Base-by-base conservation (phyloP, 257 asterid genomes). In the Vinca minor region DNA sequence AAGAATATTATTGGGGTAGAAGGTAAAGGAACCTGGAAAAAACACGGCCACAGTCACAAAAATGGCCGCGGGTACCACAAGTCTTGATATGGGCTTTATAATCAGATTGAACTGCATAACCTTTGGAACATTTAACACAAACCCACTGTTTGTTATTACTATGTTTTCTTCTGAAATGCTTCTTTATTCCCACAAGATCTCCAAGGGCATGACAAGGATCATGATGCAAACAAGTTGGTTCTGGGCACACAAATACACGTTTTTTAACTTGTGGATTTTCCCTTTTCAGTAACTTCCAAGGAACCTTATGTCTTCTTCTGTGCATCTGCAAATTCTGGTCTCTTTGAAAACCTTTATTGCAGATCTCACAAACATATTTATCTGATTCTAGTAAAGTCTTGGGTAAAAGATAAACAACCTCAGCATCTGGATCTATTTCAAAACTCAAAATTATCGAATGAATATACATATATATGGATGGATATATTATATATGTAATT, bases 321-420 rank as follows among this genome's bases (percentile, higher is more conserved):
- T 78, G 83, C 80, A 78, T 75, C 69, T 78, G 83, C 2, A 78
- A 80, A 26, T 78, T 78, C 45, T 78, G 83, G 57, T 78, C 81
- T 14, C 83, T 72, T 45, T 78, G 80, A 34, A 78, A 78, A 14
- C 83, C 69, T 57, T 74, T 76, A 26, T 75, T 69, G 54, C 83
- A 78, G 49, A 78, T 75, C 70, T 78, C 80, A 53, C 83, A 78
- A 1, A 75, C 70, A 67, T 68, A 75, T 11, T 74, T 75, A 47
- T 79, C 81, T 47, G 81, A 75, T 58, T 75, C 78, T 78, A 79
- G 70, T 35, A 79, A 55, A 63, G 66, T 66, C 60, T 79, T 78
- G 11, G 81, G 78, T 20, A 78, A 64, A 0, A 79, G 78, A 46
- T 63, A 75, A 0, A 79, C 74, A 36, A 75, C 81, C 44, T 79